A percentile compares a stretch with the other conserved stretches of the same genome.
Conservation (phyloP, 805 yeast genomes). For the Barnettozyma pratensis region DNA sequence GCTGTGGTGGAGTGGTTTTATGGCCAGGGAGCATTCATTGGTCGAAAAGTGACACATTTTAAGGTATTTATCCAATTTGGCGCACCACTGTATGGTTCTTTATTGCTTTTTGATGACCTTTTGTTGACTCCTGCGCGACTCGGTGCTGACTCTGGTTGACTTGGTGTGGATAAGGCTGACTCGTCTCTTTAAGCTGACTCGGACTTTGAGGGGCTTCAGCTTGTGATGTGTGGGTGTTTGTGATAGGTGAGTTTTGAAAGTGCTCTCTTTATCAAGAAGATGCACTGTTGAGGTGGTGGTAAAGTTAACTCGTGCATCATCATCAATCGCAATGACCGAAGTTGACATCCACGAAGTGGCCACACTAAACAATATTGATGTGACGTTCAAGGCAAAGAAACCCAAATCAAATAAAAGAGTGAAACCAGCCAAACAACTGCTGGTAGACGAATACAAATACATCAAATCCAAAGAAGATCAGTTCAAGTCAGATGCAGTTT, state of each 20-base stretch:
- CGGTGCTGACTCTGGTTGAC: constrained; percentile 2
- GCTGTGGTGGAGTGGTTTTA: not conserved
- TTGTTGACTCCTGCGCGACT: not conserved
- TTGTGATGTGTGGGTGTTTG: not conserved
- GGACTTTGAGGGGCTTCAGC: not conserved
- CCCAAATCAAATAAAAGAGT: constrained; percentile 55
- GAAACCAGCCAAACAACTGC: constrained; percentile 68
- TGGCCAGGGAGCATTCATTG: not conserved
- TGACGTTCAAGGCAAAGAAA: constrained; percentile 54
- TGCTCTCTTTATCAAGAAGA: not conserved
- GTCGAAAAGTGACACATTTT: constrained; percentile 5
- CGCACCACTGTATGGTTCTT: not conserved
- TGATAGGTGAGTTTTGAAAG: not conserved
- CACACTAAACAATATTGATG: constrained; percentile 25
- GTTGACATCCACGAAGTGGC: constrained; percentile 13
- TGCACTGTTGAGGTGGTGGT: too few relatives aligned
- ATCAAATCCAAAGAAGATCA: constrained; percentile 31
- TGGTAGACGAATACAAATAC: constrained; percentile 75
- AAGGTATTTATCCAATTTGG: not conserved
- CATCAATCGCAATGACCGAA: not conserved
- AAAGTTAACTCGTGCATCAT: too few relatives aligned
- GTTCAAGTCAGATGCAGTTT: constrained; percentile 45
- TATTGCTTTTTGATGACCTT: not conserved
- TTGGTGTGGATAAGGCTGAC: not conserved
- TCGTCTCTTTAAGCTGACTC: too few relatives aligned